A percentile compares a stretch with the other conserved stretches of the same genome.
Evolutionary conservation across 257 asterid species (phyloP).

Genomic region (Solanum pennellii): DNA sequence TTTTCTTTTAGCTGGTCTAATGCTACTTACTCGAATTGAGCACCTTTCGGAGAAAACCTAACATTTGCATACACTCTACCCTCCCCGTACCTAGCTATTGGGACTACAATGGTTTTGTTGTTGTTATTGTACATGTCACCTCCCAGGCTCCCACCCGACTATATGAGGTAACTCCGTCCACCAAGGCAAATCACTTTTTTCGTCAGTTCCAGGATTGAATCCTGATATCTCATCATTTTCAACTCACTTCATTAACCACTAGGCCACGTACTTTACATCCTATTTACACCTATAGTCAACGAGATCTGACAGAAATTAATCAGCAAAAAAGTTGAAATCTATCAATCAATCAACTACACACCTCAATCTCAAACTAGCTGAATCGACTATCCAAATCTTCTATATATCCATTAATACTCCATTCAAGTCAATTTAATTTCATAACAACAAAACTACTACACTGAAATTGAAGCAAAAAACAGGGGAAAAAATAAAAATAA

Average conservation of each 20-base stretch:
- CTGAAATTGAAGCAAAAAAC: background rate
- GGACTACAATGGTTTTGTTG: background rate
- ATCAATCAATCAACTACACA: background rate
- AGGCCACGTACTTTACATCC: rapidly evolving
- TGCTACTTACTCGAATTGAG: background rate
- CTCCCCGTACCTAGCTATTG: background rate
- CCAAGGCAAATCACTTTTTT: background rate
- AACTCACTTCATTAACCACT: background rate
- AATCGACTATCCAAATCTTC: background rate
- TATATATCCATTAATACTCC: background rate
- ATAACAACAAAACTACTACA: background rate
- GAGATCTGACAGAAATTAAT: background rate
- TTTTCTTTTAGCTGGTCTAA: background rate
- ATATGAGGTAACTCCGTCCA: background rate
- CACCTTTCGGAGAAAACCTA: too few species aligned
- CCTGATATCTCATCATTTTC: background rate
- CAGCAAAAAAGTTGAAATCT: background rate
- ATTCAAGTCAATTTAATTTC: background rate
- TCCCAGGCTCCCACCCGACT: background rate
- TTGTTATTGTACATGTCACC: background rate
- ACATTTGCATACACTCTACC: background rate
- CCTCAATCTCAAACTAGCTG: background rate
- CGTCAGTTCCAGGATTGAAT: too few species aligned
- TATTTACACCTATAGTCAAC: background rate
- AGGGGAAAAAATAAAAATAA: background rate